Base-by-base conservation (phyloP, 441 rosid species). In the Jatropha multifida region DNA sequence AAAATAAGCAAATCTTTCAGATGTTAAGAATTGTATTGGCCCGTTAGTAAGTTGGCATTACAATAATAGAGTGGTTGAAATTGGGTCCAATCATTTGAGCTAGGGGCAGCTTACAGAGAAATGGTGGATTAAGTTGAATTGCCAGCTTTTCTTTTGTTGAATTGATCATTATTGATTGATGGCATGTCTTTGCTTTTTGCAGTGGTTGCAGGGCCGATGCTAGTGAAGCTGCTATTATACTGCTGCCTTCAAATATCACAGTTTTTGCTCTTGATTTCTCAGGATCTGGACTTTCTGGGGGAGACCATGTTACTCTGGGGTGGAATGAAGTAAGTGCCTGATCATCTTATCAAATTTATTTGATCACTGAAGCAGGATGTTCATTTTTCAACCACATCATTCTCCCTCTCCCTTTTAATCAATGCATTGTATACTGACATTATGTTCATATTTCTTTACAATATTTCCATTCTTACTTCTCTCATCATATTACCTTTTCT, bases 201-300 rank as follows among this genome's bases (percentile, higher is more conserved):
- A 96, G 99, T 86, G 98, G 99, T 64, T 92, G 98, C 90, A 86
- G 99, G 86, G 97, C 95, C 8, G 99, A 94, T 84, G 99, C 91
- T 15, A 92, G 98, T 82, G 99, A 96, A 91, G 98, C 98, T 80
- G 98, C 99, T 41, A 81, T 96, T 79, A 87, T 96, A 71, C 79
- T 96, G 84, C 86, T 96, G 71, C 96, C 97, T 74, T 96, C 97
- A 74, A 96, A 96, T 84, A 94, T 96, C 74, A 91, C 98, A 63
- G 98, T 96, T 86, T 94, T 96, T 74, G 79, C 99, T 38, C 97
- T 96, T 79, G 99, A 96, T 83, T 96, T 96, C 83, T 90, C 98
- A 55, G 99, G 99, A 78, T 96, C 99, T 73, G 99, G 99, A 79
- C 83, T 92, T 71, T 96, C 99, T 59, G 99, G 93, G 23, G 99